Base-by-base conservation (phyloP, 1,284 basidiomycete species). In the Boletus austroedulis region DNA sequence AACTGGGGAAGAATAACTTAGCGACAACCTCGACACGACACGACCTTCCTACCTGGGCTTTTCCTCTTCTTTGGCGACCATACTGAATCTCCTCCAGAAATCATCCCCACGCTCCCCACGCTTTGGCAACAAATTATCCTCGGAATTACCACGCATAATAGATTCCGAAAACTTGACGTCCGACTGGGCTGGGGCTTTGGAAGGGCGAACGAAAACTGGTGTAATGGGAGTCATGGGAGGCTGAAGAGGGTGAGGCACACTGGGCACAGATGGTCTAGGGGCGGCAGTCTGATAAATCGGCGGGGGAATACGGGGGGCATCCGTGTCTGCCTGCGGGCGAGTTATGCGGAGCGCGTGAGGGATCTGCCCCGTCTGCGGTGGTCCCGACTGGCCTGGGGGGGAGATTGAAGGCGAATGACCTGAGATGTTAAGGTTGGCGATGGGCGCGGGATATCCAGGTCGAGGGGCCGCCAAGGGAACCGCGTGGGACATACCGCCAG, bases 1-100 rank as follows among this genome's bases (percentile, higher is more conserved):
- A 73, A 64, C 87, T 88, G 57, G 54, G 58, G 54, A 58, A 26
- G 23, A 31, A 50, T 58, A 43, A 47, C 43, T 7, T 21, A 23
- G 52, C 9, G 29, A 53, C n/a, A 17, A 48, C 36, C 15, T 32
- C 21, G 48, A 12, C 24, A 51, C n/a, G 31, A 55, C 8, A 32
- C 29, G 50, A 32, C 14, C 21, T 34, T 63, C 72, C 8, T 60
- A 83, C 84, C 83, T 87, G 56, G 80, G 76, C 65, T 82, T 84
- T 67, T 80, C 75, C 63, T 89, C 85, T 60, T 86, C 83, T 69
- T 84, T 88, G 10, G 83, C 89, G 61, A 92, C 83, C 78, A 92
- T 90, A 61, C 87, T 90, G 73, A 92, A 92, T 47, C 90, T 78
- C 57, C 88, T 78, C 90, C 90, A 92, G 74, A 92, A 92, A 65